Base-by-base conservation (phyloP, 257 asterid species). In the Vinca minor region DNA sequence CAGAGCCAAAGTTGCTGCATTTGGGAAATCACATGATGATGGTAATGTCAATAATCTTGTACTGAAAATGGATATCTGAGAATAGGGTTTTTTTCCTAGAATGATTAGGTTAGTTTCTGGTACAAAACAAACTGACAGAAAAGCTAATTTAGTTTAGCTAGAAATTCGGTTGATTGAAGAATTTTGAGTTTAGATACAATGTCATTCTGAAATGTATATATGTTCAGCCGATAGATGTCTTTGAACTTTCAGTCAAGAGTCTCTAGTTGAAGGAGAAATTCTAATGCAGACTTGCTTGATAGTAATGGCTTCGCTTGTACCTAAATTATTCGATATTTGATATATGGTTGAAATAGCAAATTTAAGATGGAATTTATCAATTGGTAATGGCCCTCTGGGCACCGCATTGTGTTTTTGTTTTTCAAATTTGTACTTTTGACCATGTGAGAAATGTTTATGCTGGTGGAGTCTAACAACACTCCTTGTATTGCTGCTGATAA, bases 1-100 rank as follows among this genome's bases (percentile, higher is more conserved):
- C 66, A 69, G 76, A 66, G 80, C 82, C 65, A 79, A 82, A 68
- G 86, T 81, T 58, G 81, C 80, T 39, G 70, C 82, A 0, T 56
- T 78, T 49, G 87, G 76, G 28, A 71, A 77, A 62, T 71, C 83
- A 41, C 73, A 59, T 0, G 76, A 63, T n/a, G n/a, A n/a, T 0
- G 52, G 74, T 56, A 71, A 66, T 54, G 68, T 55, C 23, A 68
- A 65, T 65, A 79, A 77, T 58, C 59, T 85, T 59, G 73, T 77
- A 26, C 60, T 85, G 58, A 74, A 69, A 71, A 78, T 81, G 85
- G 75, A 75, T 47, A 69, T 74, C 58, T 76, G 21, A 70, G 64
- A 46, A 59, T 45, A 15, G 41, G 14, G 12, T 57, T 60, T 15
- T 32, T 56, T 54, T 54, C 41, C 32, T 70, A 72, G 67, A 12